Conservation (phyloP, 441 rosid species). For the Francoa sonchifolia region DNA sequence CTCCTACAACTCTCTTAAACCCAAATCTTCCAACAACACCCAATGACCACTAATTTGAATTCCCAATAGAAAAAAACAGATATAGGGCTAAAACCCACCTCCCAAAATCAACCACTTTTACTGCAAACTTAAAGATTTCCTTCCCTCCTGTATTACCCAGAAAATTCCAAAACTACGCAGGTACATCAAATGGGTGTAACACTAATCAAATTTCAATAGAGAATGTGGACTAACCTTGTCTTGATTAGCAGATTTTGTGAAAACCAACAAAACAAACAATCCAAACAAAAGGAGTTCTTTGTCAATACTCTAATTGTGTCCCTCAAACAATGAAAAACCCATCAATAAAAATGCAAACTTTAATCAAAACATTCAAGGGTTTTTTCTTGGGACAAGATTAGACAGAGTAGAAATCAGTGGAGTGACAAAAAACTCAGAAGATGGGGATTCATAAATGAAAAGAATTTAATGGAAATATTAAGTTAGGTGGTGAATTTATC, state of each 20-base stretch:
- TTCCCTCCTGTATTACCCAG: constrained; percentile 16
- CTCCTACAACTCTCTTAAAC: constrained; percentile 10
- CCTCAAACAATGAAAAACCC: no score
- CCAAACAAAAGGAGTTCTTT: constrained; percentile 27
- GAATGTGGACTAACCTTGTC: constrained; percentile 22
- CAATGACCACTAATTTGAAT: neutral
- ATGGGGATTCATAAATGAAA: no score
- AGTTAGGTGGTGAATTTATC: no score
- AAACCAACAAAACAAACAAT: constrained; percentile 34
- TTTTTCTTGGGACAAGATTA: no score
- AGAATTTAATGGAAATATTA: no score
- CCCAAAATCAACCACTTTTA: neutral
- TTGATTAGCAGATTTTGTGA: constrained; percentile 18
- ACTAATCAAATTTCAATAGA: constrained; percentile 11
- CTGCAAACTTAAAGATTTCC: neutral
- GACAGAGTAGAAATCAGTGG: no score
- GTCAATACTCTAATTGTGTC: no score
- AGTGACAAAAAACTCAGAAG: no score
- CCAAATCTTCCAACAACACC: constrained; percentile 5
- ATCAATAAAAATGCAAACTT: no score
- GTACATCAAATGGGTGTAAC: constrained; percentile 12
- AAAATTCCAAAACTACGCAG: constrained; percentile 14
- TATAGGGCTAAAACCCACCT: neutral
- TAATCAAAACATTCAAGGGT: no score
- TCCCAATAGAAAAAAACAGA: neutral